Conservation (phyloP, 345 rosid species). For the Hypericum androsaemum region DNA sequence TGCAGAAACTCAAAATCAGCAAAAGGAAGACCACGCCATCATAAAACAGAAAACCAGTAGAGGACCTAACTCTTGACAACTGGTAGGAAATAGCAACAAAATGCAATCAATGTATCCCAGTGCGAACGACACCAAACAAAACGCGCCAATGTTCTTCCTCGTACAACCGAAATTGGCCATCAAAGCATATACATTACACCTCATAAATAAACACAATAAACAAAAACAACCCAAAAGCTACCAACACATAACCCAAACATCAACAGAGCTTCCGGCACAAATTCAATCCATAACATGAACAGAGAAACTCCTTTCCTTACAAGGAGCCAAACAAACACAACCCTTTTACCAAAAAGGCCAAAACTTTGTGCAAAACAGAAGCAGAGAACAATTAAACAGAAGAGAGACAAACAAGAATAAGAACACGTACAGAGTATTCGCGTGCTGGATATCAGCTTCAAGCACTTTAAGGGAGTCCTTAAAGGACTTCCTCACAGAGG, state of each 20-base stretch:
- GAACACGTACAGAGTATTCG: background rate
- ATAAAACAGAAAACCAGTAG: too few relatives aligned
- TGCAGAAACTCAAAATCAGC: too few relatives aligned
- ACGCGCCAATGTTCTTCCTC: too few relatives aligned
- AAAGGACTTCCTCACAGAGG: background rate
- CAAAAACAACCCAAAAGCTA: background rate
- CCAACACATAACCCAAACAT: background rate
- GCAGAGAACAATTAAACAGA: background rate
- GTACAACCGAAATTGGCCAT: too few relatives aligned
- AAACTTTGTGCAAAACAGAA: background rate
- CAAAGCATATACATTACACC: background rate
- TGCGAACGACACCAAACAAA: too few relatives aligned
- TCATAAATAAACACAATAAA: background rate
- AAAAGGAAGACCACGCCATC: too few relatives aligned
- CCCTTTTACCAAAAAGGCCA: background rate
- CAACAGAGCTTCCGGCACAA: background rate
- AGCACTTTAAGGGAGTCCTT: conserved; percentile 1
- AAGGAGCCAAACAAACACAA: background rate
- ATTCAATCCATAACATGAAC: background rate
- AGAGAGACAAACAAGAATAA: background rate
- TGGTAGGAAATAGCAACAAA: too few relatives aligned
- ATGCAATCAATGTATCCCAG: too few relatives aligned
- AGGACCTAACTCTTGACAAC: too few relatives aligned
- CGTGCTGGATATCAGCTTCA: conserved; percentile 5
- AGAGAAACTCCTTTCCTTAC: background rate